Evolutionary conservation across 2,329 filamentous ascomycete species (phyloP).

Genomic region (Venturia oleaginea): DNA sequence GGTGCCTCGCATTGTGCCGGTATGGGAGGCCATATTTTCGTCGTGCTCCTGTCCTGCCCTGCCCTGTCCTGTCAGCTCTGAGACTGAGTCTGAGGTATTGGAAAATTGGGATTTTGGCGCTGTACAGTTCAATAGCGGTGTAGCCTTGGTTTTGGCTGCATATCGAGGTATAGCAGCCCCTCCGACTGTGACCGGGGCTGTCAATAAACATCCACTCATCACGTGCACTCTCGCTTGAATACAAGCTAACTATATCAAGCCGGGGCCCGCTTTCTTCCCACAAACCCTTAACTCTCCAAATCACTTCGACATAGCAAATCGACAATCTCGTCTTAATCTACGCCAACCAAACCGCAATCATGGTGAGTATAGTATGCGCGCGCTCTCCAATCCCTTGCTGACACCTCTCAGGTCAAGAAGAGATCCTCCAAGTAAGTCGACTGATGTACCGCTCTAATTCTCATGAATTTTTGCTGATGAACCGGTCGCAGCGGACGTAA

Average conservation of each 20-base stretch:
- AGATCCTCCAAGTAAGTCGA: conserved; percentile 56
- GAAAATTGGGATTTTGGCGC: neutral
- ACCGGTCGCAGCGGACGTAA: conserved; percentile 71
- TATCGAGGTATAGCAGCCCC: neutral
- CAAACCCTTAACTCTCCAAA: too few species aligned
- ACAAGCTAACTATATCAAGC: neutral
- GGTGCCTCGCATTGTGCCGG: conserved; percentile 60
- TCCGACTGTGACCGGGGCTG: neutral
- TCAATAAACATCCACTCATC: neutral
- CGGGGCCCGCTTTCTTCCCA: neutral
- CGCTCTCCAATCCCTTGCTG: neutral
- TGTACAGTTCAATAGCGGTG: neutral
- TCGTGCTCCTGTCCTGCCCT: neutral
- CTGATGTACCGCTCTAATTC: conserved; percentile 9
- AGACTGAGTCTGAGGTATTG: neutral
- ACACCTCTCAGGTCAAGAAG: conserved; percentile 64
- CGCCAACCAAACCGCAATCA: neutral
- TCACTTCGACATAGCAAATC: neutral
- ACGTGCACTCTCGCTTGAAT: neutral
- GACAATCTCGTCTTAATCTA: neutral
- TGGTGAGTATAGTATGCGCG: neutral
- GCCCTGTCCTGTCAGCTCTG: too few species aligned
- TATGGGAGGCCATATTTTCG: conserved; percentile 17
- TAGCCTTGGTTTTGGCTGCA: neutral
- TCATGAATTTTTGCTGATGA: conserved; percentile 18